A percentile compares a stretch with the other conserved stretches of the same genome.
phyloP scores from a whole-genome alignment of 495 filamentous ascomycete genomes.

The Xylaria venustula region DNA sequence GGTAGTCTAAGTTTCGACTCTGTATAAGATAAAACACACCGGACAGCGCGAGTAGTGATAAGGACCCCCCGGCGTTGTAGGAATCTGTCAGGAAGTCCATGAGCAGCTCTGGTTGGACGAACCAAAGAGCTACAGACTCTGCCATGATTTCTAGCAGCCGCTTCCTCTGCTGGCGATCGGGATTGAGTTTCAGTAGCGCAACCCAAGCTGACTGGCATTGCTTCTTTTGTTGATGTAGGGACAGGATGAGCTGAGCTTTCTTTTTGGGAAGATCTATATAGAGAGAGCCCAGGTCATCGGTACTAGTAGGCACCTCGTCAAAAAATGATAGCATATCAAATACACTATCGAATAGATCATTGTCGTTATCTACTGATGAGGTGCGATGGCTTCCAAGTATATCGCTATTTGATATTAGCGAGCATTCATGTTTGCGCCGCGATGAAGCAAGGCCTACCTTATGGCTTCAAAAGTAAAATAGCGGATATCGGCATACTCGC shows the following conservation, averaged over 20 bases:
- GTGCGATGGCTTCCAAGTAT: constrained; percentile 35
- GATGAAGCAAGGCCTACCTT: constrained; percentile 50
- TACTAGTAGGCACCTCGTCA: constrained; percentile 59
- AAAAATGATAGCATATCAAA: constrained; percentile 65
- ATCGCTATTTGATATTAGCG: constrained; percentile 26
- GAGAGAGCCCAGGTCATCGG: constrained; percentile 65
- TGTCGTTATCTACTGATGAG: constrained; percentile 38
- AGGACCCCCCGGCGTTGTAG: constrained; percentile 81
- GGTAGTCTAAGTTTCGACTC: constrained; percentile 92
- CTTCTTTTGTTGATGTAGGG: constrained; percentile 63
- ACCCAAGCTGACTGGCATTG: constrained; percentile 85
- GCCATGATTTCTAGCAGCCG: constrained; percentile 70
- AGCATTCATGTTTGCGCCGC: not conserved
- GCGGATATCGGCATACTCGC: constrained; percentile 78
- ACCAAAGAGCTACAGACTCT: constrained; percentile 79
- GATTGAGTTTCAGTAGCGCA: constrained; percentile 63
- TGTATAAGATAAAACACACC: constrained; percentile 95
- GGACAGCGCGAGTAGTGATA: constrained; percentile 82
- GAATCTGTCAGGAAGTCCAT: constrained; percentile 97
- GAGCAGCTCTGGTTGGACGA: constrained; percentile 78
- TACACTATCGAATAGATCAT: constrained; percentile 49
- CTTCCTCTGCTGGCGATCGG: constrained; percentile 75
- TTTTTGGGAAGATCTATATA: constrained; percentile 54
- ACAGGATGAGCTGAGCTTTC: constrained; percentile 51
- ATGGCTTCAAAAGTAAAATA: constrained; percentile 74